phyloP scores from a whole-genome alignment of 768 basidiomycete species.

The Lentinula sp. region DNA sequence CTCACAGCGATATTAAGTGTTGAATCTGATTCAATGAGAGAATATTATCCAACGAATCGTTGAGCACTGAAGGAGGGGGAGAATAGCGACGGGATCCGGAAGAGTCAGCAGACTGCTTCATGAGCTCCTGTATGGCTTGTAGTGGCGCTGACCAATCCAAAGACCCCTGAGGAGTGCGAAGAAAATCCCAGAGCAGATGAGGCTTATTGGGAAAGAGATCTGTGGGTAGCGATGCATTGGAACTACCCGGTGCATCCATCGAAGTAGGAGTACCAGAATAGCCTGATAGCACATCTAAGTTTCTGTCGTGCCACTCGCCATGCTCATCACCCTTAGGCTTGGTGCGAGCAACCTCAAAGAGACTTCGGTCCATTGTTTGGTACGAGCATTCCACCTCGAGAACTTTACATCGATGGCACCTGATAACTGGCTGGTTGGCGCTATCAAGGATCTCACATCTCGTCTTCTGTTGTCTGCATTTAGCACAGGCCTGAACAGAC shows the following conservation, averaged over 20 bases:
- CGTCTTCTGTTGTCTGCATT: constrained; percentile 38
- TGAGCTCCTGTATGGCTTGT: constrained; percentile 33
- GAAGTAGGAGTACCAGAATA: not conserved
- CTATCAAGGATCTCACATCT: constrained; percentile 37
- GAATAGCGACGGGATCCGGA: constrained; percentile 10
- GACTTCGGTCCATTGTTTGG: constrained; percentile 17
- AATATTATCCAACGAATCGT: constrained; percentile 20
- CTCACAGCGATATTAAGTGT: constrained; percentile 25
- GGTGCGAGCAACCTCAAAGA: not conserved
- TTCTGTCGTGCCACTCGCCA: not conserved
- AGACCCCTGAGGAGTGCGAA: constrained; percentile 24
- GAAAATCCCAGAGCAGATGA: constrained; percentile 27
- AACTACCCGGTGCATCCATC: constrained; percentile 2
- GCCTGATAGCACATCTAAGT: not conserved
- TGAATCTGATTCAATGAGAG: constrained; percentile 24
- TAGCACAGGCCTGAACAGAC: constrained; percentile 32
- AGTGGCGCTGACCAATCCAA: constrained; percentile 33
- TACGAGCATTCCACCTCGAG: constrained; percentile 34
- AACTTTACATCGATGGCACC: constrained; percentile 36
- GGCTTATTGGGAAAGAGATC: constrained; percentile 6
- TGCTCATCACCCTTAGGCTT: not conserved
- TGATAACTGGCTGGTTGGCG: constrained; percentile 17
- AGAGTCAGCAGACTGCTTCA: constrained; percentile 13
- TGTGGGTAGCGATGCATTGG: not conserved
- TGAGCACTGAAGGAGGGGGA: constrained; percentile 19